Percentiles rank a stretch among this genome's conserved stretches.
Evolutionary conservation across 768 basidiomycete species (phyloP).

Genomic region (Auriscalpium orientale): DNA sequence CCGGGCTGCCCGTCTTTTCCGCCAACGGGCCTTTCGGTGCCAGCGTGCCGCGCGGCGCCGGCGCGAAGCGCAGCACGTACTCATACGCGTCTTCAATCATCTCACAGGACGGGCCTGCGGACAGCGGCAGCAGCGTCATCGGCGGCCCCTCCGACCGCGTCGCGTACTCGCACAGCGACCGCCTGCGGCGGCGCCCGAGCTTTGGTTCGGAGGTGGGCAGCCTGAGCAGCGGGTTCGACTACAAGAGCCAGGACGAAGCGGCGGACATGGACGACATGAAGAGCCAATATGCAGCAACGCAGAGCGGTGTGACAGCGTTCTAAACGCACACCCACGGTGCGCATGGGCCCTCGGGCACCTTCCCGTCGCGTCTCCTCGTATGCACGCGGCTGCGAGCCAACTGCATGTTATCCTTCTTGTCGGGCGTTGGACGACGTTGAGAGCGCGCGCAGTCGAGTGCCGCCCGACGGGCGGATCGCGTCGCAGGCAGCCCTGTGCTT

Average conservation of each 20-base stretch:
- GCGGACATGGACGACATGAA: conserved; percentile 81
- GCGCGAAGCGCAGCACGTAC: conserved; percentile 72
- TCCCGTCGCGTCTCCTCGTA: not conserved
- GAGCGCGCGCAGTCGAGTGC: too few species aligned
- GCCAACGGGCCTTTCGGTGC: conserved; percentile 65
- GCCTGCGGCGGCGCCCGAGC: conserved; percentile 69
- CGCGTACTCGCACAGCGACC: conserved; percentile 87
- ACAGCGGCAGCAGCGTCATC: conserved; percentile 42
- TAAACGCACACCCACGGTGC: conserved; percentile 27
- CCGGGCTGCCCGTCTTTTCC: conserved; percentile 79
- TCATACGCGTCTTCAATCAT: conserved; percentile 88
- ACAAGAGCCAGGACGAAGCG: conserved; percentile 85
- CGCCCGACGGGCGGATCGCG: too few species aligned
- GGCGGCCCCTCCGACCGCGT: conserved; percentile 41
- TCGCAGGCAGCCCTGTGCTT: too few species aligned
- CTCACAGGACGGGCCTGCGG: conserved; percentile 76
- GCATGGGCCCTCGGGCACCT: not conserved
- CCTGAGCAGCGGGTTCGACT: conserved; percentile 59
- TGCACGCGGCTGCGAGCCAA: too few species aligned
- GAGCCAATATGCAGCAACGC: conserved; percentile 81
- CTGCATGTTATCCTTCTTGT: too few species aligned
- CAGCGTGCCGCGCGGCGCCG: conserved; percentile 56
- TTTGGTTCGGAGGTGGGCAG: conserved; percentile 77
- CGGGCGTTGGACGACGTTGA: too few species aligned
- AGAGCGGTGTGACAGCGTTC: conserved; percentile 81